Conservation (phyloP, 495 filamentous ascomycete species). For the Pyronema omphalodes region DNA sequence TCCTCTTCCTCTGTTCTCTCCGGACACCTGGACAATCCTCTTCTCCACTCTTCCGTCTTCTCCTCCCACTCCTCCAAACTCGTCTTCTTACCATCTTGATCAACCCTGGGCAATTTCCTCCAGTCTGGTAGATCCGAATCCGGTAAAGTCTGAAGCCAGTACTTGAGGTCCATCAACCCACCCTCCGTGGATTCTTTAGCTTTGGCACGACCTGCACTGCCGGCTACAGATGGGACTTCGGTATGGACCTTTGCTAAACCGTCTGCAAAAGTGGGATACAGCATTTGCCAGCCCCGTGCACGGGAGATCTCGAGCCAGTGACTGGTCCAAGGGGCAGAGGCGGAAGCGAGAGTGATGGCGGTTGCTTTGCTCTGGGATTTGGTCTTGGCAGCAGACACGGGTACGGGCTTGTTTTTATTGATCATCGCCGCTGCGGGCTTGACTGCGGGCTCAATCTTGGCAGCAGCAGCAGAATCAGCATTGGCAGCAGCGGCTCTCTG, state of each 20-base stretch:
- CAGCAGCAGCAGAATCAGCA: neutral
- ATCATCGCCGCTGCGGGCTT: neutral
- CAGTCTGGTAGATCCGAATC: constrained; percentile 9
- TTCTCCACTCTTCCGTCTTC: neutral
- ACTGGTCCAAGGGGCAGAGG: constrained; percentile 34
- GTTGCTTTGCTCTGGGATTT: neutral
- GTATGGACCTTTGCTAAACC: constrained; percentile 39
- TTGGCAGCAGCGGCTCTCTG: too few species aligned
- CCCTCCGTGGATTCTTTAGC: constrained; percentile 2
- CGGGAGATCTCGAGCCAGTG: constrained; percentile 43
- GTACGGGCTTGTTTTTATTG: constrained; percentile 5
- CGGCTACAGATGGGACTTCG: constrained; percentile 26
- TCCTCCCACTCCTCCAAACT: neutral
- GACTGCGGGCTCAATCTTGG: neutral
- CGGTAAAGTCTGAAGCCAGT: constrained; percentile 10
- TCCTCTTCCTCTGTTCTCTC: neutral
- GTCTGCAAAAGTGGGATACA: constrained; percentile 37
- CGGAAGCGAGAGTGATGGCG: neutral
- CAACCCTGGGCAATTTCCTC: neutral
- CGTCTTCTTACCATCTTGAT: neutral
- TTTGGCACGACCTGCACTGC: neutral
- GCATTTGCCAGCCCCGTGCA: constrained; percentile 39
- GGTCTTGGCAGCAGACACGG: neutral
- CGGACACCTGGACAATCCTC: neutral
- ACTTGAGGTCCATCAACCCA: constrained; percentile 13